Evolutionary conservation across 371 early-diverging fungal genomes (phyloP).

Genomic region (Mortierella sp.): DNA sequence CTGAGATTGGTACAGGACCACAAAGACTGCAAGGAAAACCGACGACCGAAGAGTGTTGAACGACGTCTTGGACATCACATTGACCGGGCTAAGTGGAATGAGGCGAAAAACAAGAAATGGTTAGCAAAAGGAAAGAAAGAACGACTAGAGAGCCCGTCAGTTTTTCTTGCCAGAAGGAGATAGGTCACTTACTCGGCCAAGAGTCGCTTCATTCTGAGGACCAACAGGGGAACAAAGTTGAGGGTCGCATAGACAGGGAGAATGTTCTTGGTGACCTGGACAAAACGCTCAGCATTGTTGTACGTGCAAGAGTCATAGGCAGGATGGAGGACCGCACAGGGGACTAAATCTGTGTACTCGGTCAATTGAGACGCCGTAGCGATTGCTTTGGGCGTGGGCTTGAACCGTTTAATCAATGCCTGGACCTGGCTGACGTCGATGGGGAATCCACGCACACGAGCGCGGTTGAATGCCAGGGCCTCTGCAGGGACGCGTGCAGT

Average conservation of each 20-base stretch:
- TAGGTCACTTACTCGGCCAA: slow-evolving; percentile 56
- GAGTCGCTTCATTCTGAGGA: slow-evolving; percentile 71
- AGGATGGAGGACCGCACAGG: slow-evolving; percentile 76
- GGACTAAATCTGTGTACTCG: slow-evolving; percentile 42
- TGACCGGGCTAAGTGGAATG: slow-evolving; percentile 51
- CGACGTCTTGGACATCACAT: slow-evolving; percentile 64
- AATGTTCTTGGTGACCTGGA: slow-evolving; percentile 72
- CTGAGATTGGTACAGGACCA: slow-evolving; percentile 72
- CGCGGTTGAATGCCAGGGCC: slow-evolving; percentile 66
- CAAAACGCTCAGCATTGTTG: slow-evolving; percentile 66
- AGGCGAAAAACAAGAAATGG: neutral
- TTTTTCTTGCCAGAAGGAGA: neutral
- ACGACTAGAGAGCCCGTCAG: no score
- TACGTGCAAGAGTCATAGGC: slow-evolving; percentile 67
- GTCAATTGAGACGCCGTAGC: slow-evolving; percentile 54
- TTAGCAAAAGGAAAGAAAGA: neutral
- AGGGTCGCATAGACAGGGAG: slow-evolving; percentile 79
- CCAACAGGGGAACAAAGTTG: slow-evolving; percentile 78
- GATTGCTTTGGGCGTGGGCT: slow-evolving; percentile 65
- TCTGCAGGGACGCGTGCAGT: slow-evolving; percentile 75
- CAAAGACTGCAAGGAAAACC: slow-evolving; percentile 74
- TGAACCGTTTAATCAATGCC: slow-evolving; percentile 58
- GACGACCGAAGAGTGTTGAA: slow-evolving; percentile 73
- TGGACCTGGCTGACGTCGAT: slow-evolving; percentile 64
- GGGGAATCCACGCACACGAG: slow-evolving; percentile 65